These are phyloP conservation scores for Debaryomyces psychrophilus DNA, from an alignment of 1,139 yeast genomes.

Conservation along the genomic window DNA sequence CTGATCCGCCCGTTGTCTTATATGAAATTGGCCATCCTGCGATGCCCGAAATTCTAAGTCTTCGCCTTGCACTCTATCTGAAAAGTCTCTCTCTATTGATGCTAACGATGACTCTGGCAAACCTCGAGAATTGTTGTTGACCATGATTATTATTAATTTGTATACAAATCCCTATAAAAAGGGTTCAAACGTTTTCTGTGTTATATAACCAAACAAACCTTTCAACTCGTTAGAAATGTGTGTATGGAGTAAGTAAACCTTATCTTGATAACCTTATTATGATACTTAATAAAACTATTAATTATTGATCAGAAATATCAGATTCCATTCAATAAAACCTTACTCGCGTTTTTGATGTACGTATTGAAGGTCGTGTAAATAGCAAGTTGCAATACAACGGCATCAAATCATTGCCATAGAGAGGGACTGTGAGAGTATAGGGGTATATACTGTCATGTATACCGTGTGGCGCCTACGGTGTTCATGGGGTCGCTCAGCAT, in stretches of 20 bases:
- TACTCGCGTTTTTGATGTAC: neutral
- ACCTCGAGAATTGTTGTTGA: neutral
- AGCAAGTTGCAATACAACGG: slow-evolving; percentile 2
- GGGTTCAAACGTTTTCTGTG: neutral
- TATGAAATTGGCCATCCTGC: slow-evolving; percentile 23
- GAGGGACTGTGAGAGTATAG: neutral
- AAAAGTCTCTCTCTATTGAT: slow-evolving; percentile 29
- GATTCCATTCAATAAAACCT: slow-evolving; percentile 2
- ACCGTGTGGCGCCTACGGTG: too few relatives aligned
- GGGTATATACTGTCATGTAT: too few relatives aligned
- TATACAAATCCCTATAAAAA: slow-evolving; percentile 1
- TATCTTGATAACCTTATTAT: neutral
- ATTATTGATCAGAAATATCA: neutral
- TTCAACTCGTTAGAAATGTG: neutral
- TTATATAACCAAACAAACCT: neutral
- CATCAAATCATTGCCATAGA: neutral
- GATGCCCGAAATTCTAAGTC: slow-evolving; percentile 40
- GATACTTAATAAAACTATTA: neutral
- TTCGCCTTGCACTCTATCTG: slow-evolving; percentile 45
- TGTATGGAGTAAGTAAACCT: neutral
- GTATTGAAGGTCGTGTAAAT: neutral
- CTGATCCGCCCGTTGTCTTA: slow-evolving; percentile 26
- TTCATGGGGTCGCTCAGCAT: neutral
- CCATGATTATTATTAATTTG: neutral
- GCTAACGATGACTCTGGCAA: neutral